Percentiles rank a stretch among this genome's conserved stretches.
phyloP scores from a whole-genome alignment of 495 filamentous ascomycete genomes.

The Cercophora sp. region DNA sequence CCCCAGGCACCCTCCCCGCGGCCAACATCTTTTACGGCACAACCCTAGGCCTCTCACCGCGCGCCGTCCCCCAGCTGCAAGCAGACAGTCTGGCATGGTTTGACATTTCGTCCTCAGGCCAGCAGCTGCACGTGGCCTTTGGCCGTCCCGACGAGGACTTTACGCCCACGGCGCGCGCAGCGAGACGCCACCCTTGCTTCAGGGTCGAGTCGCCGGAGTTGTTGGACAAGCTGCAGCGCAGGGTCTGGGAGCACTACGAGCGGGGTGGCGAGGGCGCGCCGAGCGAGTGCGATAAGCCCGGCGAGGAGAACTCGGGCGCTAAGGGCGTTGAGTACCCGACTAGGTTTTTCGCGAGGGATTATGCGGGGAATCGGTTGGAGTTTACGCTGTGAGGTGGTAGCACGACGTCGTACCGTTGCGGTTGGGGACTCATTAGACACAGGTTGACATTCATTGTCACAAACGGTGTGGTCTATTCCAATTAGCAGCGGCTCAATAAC shows the following conservation, averaged over 20 bases:
- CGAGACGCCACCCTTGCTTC: slow-evolving; percentile 56
- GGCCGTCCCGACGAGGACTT: slow-evolving; percentile 36
- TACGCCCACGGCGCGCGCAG: slow-evolving; percentile 27
- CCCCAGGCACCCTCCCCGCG: slow-evolving; percentile 47
- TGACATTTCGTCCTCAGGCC: slow-evolving; percentile 53
- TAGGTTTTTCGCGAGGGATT: slow-evolving; percentile 62
- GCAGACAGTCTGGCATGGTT: slow-evolving; percentile 54
- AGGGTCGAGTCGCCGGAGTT: slow-evolving; percentile 41
- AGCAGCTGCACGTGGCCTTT: slow-evolving; percentile 58
- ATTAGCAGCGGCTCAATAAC: no score
- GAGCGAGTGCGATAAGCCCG: slow-evolving; percentile 52
- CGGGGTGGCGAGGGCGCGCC: slow-evolving; percentile 48
- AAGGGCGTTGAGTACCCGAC: slow-evolving; percentile 56
- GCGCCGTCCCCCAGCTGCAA: slow-evolving; percentile 49
- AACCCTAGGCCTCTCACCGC: slow-evolving; percentile 49
- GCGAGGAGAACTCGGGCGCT: slow-evolving; percentile 47
- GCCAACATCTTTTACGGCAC: slow-evolving; percentile 54
- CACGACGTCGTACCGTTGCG: no score
- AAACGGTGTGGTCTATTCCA: no score
- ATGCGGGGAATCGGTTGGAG: slow-evolving; percentile 58
- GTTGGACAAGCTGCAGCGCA: slow-evolving; percentile 42
- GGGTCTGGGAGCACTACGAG: slow-evolving; percentile 53
- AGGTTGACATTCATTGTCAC: no score
- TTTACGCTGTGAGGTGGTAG: slow-evolving; percentile 48
- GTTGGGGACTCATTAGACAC: no score